phyloP scores from a whole-genome alignment of 208 protist genomes.

The Hexamita inflata region DNA sequence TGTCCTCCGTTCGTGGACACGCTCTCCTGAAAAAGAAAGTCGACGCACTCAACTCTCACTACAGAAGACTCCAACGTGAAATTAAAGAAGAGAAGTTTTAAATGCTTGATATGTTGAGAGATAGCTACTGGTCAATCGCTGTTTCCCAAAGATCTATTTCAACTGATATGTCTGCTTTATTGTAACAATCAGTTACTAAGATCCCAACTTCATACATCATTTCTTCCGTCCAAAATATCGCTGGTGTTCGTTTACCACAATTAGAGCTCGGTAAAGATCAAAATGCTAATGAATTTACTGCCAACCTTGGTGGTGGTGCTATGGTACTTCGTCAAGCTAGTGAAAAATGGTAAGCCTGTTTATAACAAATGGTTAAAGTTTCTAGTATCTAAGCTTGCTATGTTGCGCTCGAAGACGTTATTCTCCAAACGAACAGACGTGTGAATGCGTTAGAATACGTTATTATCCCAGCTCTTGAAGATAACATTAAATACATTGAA shows the following conservation, averaged over 20 bases:
- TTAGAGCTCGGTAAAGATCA: neutral
- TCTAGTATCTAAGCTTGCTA: neutral
- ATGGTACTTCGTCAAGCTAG: neutral
- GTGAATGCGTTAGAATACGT: conserved; percentile 97
- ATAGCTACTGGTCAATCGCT: neutral
- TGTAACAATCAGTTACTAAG: neutral
- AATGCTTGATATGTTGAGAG: neutral
- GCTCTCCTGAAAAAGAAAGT: conserved; percentile 21
- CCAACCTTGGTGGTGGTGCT: neutral
- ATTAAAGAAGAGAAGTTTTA: neutral
- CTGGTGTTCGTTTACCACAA: conserved; percentile 23
- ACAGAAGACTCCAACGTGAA: neutral
- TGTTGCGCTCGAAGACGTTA: conserved; percentile 37
- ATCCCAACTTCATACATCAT: neutral
- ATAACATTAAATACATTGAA: conserved; percentile 18
- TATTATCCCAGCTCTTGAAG: conserved; percentile 66
- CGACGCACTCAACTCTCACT: conserved; percentile 1
- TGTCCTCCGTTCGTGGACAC: neutral
- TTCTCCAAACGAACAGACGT: conserved; percentile 94
- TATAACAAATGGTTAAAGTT: neutral
- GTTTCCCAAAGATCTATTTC: neutral
- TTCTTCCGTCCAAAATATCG: neutral
- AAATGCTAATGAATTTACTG: neutral
- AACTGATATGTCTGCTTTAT: neutral
- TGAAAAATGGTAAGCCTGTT: neutral